Conservation (phyloP, 2,329 filamentous ascomycete species). For the Aspergillus ochraceoroseus region DNA sequence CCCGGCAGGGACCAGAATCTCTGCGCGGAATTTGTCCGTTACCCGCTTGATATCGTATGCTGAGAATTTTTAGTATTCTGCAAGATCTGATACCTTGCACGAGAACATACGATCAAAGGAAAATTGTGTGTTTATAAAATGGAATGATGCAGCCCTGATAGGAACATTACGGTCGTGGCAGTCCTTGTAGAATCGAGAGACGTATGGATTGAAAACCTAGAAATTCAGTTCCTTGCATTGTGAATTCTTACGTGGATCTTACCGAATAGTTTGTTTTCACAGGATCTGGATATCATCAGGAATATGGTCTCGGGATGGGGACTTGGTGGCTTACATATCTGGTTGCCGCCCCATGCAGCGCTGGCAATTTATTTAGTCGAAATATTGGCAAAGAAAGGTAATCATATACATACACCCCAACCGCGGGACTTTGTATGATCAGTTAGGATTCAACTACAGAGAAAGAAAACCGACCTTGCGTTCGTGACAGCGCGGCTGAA, state of each 20-base stretch:
- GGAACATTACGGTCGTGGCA: background rate
- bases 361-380: too few species aligned
- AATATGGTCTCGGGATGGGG: too few species aligned
- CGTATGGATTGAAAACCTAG: background rate
- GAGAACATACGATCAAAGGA: background rate
- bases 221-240: background rate
- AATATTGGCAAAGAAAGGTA: background rate
- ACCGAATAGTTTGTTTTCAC: background rate
- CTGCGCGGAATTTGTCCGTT: background rate
- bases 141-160: background rate
- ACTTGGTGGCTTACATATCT: background rate
- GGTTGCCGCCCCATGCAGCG: background rate
- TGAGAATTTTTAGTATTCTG: background rate
- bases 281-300: too few species aligned
- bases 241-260: background rate
- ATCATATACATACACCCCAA: background rate
- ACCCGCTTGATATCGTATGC: background rate
- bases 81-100: background rate
- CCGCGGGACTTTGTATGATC: background rate
- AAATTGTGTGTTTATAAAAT: constrained; percentile 2
- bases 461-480: background rate
- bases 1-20: background rate
- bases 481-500: background rate
- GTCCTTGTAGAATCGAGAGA: constrained; percentile 3
- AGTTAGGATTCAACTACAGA: background rate